Conservation (phyloP, 805 yeast species). For the Kazachstania psychrophila region DNA sequence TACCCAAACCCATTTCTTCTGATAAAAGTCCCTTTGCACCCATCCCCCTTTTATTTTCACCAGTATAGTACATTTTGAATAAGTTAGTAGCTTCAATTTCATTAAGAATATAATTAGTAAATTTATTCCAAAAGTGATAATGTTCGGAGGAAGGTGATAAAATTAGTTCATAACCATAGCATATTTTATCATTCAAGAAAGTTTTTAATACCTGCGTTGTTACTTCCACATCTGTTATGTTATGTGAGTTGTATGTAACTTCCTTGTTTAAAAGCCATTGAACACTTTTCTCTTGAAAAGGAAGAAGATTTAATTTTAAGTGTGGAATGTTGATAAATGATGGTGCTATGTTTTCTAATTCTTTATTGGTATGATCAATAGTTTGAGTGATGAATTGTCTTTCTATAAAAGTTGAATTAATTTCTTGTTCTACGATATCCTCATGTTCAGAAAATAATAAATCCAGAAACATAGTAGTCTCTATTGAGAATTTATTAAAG, state of each 20-base stretch:
- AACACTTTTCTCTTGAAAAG: conserved; percentile 27
- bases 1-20: conserved; percentile 97
- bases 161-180: conserved; percentile 25
- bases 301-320: conserved; percentile 19
- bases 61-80: conserved; percentile 6
- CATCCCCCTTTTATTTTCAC: neutral
- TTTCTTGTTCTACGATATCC: neutral
- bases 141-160: neutral
- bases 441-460: conserved; percentile 10
- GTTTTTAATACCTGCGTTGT: conserved; percentile 5
- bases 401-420: conserved; percentile 17
- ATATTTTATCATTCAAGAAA: conserved; percentile 19
- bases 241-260: neutral
- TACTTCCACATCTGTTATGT: neutral
- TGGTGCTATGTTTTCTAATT: conserved; percentile 4
- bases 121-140: conserved; percentile 25
- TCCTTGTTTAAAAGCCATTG: conserved; percentile 29
- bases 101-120: conserved; percentile 23
- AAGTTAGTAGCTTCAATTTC: conserved; percentile 13
- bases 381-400: conserved; percentile 20
- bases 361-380: conserved; percentile 15
- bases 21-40: conserved; percentile 55
- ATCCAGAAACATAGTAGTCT: conserved; percentile 19
- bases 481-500: conserved; percentile 20
- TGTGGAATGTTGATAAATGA: conserved; percentile 5